Conservation (phyloP, 805 yeast species). For the Saccharomycopsis oosterbeekiorum region DNA sequence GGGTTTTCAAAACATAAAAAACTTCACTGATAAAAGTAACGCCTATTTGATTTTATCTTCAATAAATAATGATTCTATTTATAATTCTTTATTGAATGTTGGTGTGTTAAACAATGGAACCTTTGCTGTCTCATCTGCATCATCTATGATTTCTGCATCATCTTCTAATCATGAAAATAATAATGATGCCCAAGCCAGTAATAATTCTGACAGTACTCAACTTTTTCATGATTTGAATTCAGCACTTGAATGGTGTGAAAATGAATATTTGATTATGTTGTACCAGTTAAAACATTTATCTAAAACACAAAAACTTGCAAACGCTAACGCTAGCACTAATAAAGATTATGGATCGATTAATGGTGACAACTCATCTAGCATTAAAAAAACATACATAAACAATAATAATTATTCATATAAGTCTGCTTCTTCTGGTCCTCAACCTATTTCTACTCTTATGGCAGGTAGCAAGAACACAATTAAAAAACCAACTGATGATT, state of each 20-base stretch:
- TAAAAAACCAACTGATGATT: slow-evolving; percentile 8
- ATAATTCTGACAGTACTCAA: slow-evolving; percentile 37
- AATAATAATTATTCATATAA: background rate
- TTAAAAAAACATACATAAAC: background rate
- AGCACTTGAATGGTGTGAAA: slow-evolving; percentile 96
- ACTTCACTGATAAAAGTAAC: slow-evolving; percentile 57
- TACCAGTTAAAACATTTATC: slow-evolving; percentile 29
- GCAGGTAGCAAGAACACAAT: background rate
- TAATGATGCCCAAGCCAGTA: slow-evolving; percentile 22
- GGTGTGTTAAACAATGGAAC: slow-evolving; percentile 49
- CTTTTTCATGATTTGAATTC: slow-evolving; percentile 73
- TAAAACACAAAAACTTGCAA: slow-evolving; percentile 18
- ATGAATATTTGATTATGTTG: slow-evolving; percentile 65
- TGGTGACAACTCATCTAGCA: background rate
- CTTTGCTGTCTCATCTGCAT: slow-evolving; percentile 21
- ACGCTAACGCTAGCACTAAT: background rate
- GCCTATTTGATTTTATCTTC: slow-evolving; percentile 74
- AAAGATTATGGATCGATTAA: background rate
- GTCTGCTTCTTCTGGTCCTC: background rate
- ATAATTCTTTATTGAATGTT: slow-evolving; percentile 69
- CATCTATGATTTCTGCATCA: background rate
- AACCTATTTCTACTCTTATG: background rate
- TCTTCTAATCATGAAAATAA: background rate
- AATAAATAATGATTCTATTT: slow-evolving; percentile 53
- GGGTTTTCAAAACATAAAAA: slow-evolving; percentile 79